Percentiles rank a stretch among this genome's conserved stretches.
Conservation (phyloP, 176 grass and related monocot genomes). For the Carex parvula region DNA sequence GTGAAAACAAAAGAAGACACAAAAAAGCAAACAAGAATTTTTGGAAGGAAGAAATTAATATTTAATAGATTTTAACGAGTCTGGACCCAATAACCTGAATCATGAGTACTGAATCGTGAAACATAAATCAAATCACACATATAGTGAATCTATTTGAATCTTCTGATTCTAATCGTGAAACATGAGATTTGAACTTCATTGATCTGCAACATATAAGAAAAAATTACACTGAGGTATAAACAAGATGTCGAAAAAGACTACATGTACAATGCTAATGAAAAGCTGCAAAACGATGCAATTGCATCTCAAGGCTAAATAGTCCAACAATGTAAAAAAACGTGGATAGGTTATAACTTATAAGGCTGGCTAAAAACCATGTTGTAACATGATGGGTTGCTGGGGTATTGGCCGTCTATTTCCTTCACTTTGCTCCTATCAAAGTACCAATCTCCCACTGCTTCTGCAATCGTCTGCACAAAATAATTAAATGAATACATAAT, state of each 20-base stretch:
- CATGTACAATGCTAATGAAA: neutral
- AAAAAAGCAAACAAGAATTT: neutral
- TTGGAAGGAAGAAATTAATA: neutral
- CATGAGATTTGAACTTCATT: neutral
- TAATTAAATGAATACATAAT: slow-evolving; percentile 4
- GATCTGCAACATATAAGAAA: neutral
- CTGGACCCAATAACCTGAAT: too few species aligned
- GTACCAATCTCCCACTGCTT: slow-evolving; percentile 76
- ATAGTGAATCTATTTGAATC: neutral
- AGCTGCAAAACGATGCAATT: neutral
- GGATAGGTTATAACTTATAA: slow-evolving; percentile 3
- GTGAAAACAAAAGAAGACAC: neutral
- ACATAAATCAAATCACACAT: neutral
- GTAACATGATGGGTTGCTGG: slow-evolving; percentile 53
- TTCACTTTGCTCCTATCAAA: slow-evolving; percentile 40
- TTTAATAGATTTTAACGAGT: neutral
- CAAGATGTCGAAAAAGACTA: neutral
- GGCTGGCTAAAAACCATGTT: slow-evolving; percentile 23
- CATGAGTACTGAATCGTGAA: neutral
- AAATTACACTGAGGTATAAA: neutral
- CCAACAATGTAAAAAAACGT: neutral
- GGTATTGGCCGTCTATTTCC: slow-evolving; percentile 52
- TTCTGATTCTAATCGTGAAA: neutral
- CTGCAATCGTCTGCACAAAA: slow-evolving; percentile 44
- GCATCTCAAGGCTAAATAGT: neutral